Base-by-base conservation (phyloP, 202 grass and related monocot genomes). In the Digitaria exilis region DNA sequence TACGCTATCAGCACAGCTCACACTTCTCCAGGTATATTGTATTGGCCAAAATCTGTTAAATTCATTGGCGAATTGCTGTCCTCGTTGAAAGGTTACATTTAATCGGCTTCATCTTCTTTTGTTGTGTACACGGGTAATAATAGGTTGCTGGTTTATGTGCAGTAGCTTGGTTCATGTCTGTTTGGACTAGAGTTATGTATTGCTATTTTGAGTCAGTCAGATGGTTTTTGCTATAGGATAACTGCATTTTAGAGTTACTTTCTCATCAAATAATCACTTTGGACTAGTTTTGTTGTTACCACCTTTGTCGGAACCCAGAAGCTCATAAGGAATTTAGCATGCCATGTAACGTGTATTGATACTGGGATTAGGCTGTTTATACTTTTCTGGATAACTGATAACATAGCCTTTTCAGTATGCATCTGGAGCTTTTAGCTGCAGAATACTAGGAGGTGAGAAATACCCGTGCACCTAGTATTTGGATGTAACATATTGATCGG, bases 1-100 rank as follows among this genome's bases (percentile, higher is more conserved):
- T 63, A 95, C 96, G 14, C 80, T 95, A 37, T 98, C 96, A 74
- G 90, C 92, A 6, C 96, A 95, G 74, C 87, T 98, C 65, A 95
- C 96, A 0, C 87, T 93, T 83, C 89, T 98, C 54, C 96, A 98
- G 92, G 96, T 97, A 90, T 45, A 26, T 43, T 83, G 24, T 46
- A 22, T 68, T 72, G 81, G 30, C 43, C 25, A 50, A 77, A 77
- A 65, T 82, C 65, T 41, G 5, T 12, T 66, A 21, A 78, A 44
- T 17, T 50, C 15, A 18, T 42, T 69, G 51, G 15, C 69, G 56
- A 80, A 34, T 44, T 67, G 80, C 49, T 74, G 49, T 66, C 78
- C 58, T 55, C 65, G 29, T n/a, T n/a, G 29, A 77, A 70, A 44
- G 80, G 34, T 17, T 65, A 31, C 22, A 41, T 8, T 39, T 42